Evolutionary conservation across 208 protist species (phyloP), one percentile per base, ranked within the genome.

Genomic region (Strigomonas culicis): DNA sequence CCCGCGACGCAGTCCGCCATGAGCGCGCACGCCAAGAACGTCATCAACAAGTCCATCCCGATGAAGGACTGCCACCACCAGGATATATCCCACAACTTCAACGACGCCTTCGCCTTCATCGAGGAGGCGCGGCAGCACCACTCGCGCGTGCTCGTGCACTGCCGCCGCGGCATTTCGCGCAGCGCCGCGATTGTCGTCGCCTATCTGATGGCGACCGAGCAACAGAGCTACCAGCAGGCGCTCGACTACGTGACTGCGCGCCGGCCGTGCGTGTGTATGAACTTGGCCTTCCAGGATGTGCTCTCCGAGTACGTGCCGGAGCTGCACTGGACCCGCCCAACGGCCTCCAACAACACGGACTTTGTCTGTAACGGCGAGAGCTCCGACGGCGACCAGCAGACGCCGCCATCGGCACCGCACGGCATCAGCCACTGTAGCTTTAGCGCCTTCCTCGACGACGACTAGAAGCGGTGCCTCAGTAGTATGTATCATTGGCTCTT

Each of bases 121-220:
- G 72, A 83, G 47, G 32, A 44, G 11, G 90, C 85, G 0, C 76
- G 72, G 62, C 30, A 53, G 60, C 58, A 75, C 67, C 51, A 81
- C 62, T 41, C 75, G 63, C 73, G 71, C 41, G 77, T 93, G 41
- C 69, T 95, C 1, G 82, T 95, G 43, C 86, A 95, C 73, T 95
- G 90, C 66, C 70, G 82, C 36, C 83, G 81, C 50, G 90, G 90
- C 51, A 87, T 90, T 47, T 92, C 84, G 25, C 82, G 90, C 59
- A 90, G 82, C 41, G 74, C 84, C 0, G 79, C 84, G 30, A 80
- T 95, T 41, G 78, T 91, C 39, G 78, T 93, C 31, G 82, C 73
- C 28, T 95, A 92, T 72, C 75, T 92, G 28, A 95, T 97, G 88
- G 82, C 79, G 4, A 78, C 75, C 0, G 73, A 86, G 50, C 66